These are phyloP conservation scores for Acanthamoeba royreba DNA, from an alignment of 208 protist genomes.

Conservation along the genomic window DNA sequence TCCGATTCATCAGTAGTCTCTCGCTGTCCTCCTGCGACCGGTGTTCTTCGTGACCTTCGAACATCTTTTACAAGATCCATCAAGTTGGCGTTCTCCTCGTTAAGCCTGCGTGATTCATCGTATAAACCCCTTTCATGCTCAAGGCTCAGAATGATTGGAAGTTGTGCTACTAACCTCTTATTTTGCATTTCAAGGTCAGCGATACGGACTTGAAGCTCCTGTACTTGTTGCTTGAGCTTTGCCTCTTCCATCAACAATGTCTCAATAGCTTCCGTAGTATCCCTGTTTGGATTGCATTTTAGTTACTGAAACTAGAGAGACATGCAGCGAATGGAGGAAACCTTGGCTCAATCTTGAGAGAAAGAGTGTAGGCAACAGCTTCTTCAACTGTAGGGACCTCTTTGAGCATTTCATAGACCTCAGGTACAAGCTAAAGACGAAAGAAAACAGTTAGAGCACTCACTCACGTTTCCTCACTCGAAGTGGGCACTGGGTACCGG, in stretches of 20 bases:
- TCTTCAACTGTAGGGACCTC: not conserved
- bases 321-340: too few relatives aligned
- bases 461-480: not conserved
- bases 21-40: too few relatives aligned
- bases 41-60: too few relatives aligned
- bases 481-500: not conserved
- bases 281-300: too few relatives aligned
- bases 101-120: not conserved
- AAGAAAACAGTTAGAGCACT: not conserved
- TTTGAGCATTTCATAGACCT: not conserved
- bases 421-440: not conserved
- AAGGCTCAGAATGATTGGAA: not conserved
- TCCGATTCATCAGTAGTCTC: too few relatives aligned
- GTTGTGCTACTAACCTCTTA: not conserved
- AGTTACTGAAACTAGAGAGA: too few relatives aligned
- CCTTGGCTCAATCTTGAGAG: not conserved
- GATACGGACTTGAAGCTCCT: conserved; percentile 10
- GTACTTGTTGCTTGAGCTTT: conserved; percentile 8
- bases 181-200: conserved; percentile 13
- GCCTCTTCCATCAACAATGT: conserved; percentile 26
- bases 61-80: conserved; percentile 5
- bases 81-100: not conserved
- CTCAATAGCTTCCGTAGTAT: conserved; percentile 29
- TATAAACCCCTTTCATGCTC: too few relatives aligned
- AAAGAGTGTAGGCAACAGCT: not conserved